Evolutionary conservation across 306 rosid genomes (phyloP), one percentile per base, ranked within the genome.

Genomic region (Cicer cuneatum): DNA sequence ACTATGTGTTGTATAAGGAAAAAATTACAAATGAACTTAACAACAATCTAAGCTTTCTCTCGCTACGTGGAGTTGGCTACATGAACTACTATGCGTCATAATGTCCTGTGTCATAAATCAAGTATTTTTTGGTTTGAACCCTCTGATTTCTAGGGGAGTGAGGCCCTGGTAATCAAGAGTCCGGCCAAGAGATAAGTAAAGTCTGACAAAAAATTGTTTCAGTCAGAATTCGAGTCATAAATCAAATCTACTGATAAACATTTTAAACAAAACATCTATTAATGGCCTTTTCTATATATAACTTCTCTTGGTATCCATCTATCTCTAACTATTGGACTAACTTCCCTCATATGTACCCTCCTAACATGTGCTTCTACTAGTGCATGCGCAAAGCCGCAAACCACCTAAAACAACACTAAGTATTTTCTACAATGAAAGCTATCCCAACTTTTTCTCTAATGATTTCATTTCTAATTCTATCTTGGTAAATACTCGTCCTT

Each of bases 1-100:
- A 76, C 9, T 18, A 29, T 46, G 48, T 37, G 5, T 65, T 40
- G 13, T 15, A 41, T 2, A 60, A 29, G 35, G 39, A 14, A 11
- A 24, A 61, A 11, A 73, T 58, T 33, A 15, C 39, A 7, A 10
- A 7, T 52, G 46, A 52, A 66, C 58, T 40, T 69, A 68, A 61
- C 56, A 21, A 66, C 7, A 66, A 66, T 12, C 41, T 19, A 12
- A 66, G 8, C 8, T 66, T 66, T 66, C 33, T 18, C 19, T 11
- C 16, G 11, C 49, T 45, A 29, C 4, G 40, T 8, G 10, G 19
- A 43, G 52, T 65, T 65, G 38, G 10, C 16, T 7, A 8, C 3
- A 15, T 39, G n/a, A 62, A 62, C 33, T 16, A 8, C 21, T 3
- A 14, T 5, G 2, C 10, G 10, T 24, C 70, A 10, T 42, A 10